phyloP scores from a whole-genome alignment of 2,329 filamentous ascomycete genomes.

The Cordyceps javanica region DNA sequence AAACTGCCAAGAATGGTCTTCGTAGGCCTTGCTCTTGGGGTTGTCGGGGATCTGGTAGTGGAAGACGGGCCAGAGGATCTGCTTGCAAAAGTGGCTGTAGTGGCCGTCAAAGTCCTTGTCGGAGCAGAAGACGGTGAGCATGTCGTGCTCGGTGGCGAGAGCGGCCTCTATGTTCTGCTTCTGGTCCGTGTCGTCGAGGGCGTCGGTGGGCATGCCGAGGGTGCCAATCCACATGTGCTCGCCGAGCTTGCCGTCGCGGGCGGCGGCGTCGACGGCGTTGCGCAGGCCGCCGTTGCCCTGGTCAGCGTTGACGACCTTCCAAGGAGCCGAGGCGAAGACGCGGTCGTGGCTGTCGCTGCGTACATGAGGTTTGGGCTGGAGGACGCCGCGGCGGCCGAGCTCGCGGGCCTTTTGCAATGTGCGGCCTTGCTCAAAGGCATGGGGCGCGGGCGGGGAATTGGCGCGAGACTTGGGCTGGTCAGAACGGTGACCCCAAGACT shows the following conservation, averaged over 20 bases:
- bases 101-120: slow-evolving; percentile 93
- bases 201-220: slow-evolving; percentile 89
- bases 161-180: slow-evolving; percentile 79
- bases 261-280: slow-evolving; percentile 77
- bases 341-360: slow-evolving; percentile 60
- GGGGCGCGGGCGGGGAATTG: slow-evolving; percentile 66
- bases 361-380: slow-evolving; percentile 44
- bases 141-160: slow-evolving; percentile 74
- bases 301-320: slow-evolving; percentile 77
- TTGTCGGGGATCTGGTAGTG: slow-evolving; percentile 98
- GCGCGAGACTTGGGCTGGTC: slow-evolving; percentile 76
- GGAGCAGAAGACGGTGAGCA: slow-evolving; percentile 75
- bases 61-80: slow-evolving; percentile 95
- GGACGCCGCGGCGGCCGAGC: slow-evolving; percentile 50
- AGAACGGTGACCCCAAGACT: slow-evolving; percentile 67
- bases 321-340: slow-evolving; percentile 71
- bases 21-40: slow-evolving; percentile 95
- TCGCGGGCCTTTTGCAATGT: slow-evolving; percentile 51
- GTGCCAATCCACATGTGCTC: slow-evolving; percentile 91
- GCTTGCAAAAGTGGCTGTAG: slow-evolving; percentile 95
- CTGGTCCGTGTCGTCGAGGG: slow-evolving; percentile 64
- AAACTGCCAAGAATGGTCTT: slow-evolving; percentile 94
- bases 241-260: slow-evolving; percentile 59
- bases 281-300: slow-evolving; percentile 89
- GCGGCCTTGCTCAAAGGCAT: slow-evolving; percentile 63